Percentiles rank a stretch among this genome's conserved stretches.
phyloP scores from a whole-genome alignment of 805 yeast genomes.

The Ogataea salicorniae region DNA sequence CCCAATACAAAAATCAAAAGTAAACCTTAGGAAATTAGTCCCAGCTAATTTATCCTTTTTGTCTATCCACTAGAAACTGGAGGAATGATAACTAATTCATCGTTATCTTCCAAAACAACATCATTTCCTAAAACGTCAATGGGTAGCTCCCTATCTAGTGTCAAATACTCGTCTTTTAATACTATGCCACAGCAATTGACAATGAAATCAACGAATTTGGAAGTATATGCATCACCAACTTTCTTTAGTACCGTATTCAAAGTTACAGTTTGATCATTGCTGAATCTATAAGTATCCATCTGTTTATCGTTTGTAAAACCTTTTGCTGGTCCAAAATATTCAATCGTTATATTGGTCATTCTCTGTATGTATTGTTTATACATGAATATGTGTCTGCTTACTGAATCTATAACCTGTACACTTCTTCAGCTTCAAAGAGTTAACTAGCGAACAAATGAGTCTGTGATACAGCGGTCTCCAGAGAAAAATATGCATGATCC shows the following conservation, averaged over 20 bases:
- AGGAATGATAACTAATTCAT: constrained; percentile 26
- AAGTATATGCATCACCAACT: constrained; percentile 9
- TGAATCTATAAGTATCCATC: constrained; percentile 8
- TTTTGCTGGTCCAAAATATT: constrained; percentile 31
- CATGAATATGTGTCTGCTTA: too few relatives aligned
- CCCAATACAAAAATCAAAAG: too few relatives aligned
- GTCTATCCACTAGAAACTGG: constrained; percentile 29
- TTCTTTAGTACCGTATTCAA: constrained; percentile 4
- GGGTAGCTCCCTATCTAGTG: constrained; percentile 11
- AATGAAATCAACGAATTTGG: constrained; percentile 19
- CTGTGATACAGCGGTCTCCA: too few relatives aligned
- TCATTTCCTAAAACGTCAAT: constrained; percentile 4
- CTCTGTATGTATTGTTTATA: background rate
- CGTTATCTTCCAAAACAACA: constrained; percentile 9
- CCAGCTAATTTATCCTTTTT: too few relatives aligned
- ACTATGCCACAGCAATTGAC: constrained; percentile 24
- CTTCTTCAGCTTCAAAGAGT: too few relatives aligned
- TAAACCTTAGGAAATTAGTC: too few relatives aligned
- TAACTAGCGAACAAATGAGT: too few relatives aligned
- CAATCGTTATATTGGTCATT: constrained; percentile 15
- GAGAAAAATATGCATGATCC: too few relatives aligned
- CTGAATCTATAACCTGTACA: too few relatives aligned
- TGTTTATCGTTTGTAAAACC: constrained; percentile 18
- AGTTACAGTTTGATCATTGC: background rate
- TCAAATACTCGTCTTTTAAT: constrained; percentile 25